Base-by-base conservation (phyloP, 495 filamentous ascomycete species). In the Hamigera avellanea region DNA sequence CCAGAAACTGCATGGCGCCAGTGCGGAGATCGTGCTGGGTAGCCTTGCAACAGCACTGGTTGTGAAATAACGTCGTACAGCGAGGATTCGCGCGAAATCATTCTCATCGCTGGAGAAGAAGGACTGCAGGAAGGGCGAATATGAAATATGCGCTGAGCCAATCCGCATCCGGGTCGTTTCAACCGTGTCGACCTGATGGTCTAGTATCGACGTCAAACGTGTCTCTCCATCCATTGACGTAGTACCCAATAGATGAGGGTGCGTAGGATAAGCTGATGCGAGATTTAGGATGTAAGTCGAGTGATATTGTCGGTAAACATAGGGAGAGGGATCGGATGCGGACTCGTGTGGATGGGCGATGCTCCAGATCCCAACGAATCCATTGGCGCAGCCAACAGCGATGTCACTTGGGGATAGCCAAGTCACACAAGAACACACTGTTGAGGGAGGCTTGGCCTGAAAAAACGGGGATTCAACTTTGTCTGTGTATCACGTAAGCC, bases 361-460 rank as follows among this genome's bases (percentile, higher is more conserved):
- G 48, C 68, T 69, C 57, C 65, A 83, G 33, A 76, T 53, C 2
- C 68, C 72, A 10, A 81, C 61, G 39, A 56, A 70, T 18, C 80
- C 80, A 40, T 74, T 71, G n/a, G 76, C 66, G 34, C 69, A 75
- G 19, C 75, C 76, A 12, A 71, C 69, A n/a, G 71, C 73, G 34
- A 85, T 59, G 32, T 73, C 61, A 31, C 61, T 73, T 8, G 62
- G 54, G 3, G 77, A 79, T 15, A 81, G 56, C 80, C 80, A 85
- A 35, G 67, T 52, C 25, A 82, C 36, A 41, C 64, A 74, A 9
- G 77, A 78, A 44, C 65, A 75, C 25, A 82, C 50, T 1, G 69
- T 72, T 7, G 56, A 54, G 5, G 67, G 50, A 0, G 67, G 54
- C 30, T 52, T 62, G 2, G 66, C 60, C 33, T 72, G 64, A 44